Base-by-base conservation (phyloP, 306 rosid species). In the Quercus aquifolioides region DNA sequence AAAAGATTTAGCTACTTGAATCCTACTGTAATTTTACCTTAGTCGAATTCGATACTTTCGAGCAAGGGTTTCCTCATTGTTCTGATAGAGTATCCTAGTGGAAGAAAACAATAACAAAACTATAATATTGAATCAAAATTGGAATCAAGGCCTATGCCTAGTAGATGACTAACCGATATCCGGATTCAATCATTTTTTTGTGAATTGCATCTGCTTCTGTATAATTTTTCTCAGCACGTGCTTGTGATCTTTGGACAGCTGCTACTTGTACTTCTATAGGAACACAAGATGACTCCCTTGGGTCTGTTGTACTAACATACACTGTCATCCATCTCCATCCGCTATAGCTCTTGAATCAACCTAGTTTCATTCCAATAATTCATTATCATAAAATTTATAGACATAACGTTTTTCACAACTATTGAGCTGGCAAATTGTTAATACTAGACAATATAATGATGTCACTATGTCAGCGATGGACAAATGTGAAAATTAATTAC, bases 21-120 rank as follows among this genome's bases (percentile, higher is more conserved):
- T 46, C 35, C 31, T 3, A 21, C 2, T 30, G 19, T 58, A 8
- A 76, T 62, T n/a, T 82, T 87, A 95, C 99, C 99, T 91, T 52
- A 95, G 84, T 68, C 98, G 92, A 77, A 95, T 91, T 74, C 98
- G 76, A 64, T 91, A 93, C 89, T 91, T 95, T 35, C 81, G 87
- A 2, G 97, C 98, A 2, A 95, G 93, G 84, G 83, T 60, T 65
- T 95, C 98, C 80, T 88, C 85, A 2, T 38, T 82, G 0, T 88
- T 88, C 71, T 81, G 88, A 51, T 58, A 70, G 67, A 95, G 76
- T 71, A 95, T 83, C 88, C 99, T 95, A 65, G 56, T 38, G 65
- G 62, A 49, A 19, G 64, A 79, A 72, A 70, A 26, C 23, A 21
- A 10, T 26, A 57, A 33, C 60, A 33, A 20, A 63, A 9, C 20